Percentiles rank a stretch among this genome's conserved stretches.
Evolutionary conservation across 2,329 filamentous ascomycete genomes (phyloP).

Genomic region (Trichoderma gracile): DNA sequence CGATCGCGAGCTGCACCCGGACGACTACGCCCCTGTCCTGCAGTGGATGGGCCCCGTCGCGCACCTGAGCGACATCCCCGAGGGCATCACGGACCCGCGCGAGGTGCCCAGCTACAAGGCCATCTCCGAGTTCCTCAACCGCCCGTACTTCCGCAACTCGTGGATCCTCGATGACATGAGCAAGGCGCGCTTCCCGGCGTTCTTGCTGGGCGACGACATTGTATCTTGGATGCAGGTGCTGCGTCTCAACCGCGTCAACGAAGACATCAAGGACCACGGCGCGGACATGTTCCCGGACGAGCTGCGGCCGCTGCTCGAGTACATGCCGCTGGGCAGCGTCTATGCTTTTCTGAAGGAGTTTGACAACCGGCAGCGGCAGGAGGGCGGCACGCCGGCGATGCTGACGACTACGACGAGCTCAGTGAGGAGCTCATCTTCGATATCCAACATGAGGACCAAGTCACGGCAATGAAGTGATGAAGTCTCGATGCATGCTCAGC

Average conservation of each 20-base stretch:
- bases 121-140: constrained; percentile 35
- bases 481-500: background rate
- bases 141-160: constrained; percentile 39
- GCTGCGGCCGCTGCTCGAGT: constrained; percentile 28
- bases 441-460: constrained; percentile 16
- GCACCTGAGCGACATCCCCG: constrained; percentile 31
- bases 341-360: constrained; percentile 28
- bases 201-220: constrained; percentile 40
- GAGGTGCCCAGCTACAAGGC: constrained; percentile 32
- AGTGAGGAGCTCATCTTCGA: constrained; percentile 6
- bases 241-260: constrained; percentile 38
- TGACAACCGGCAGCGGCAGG: constrained; percentile 24
- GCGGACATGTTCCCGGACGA: constrained; percentile 36
- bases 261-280: constrained; percentile 40
- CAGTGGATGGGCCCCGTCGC: constrained; percentile 36
- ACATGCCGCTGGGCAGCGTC: constrained; percentile 28
- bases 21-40: constrained; percentile 39
- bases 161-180: constrained; percentile 43
- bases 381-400: constrained; percentile 20
- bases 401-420: constrained; percentile 18
- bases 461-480: constrained; percentile 10
- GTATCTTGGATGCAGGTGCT: constrained; percentile 42
- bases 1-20: constrained; percentile 37
- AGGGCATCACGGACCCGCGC: constrained; percentile 31
- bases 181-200: constrained; percentile 37